Base-by-base conservation (phyloP, 1,284 basidiomycete genomes). In the Leccinum fallax region DNA sequence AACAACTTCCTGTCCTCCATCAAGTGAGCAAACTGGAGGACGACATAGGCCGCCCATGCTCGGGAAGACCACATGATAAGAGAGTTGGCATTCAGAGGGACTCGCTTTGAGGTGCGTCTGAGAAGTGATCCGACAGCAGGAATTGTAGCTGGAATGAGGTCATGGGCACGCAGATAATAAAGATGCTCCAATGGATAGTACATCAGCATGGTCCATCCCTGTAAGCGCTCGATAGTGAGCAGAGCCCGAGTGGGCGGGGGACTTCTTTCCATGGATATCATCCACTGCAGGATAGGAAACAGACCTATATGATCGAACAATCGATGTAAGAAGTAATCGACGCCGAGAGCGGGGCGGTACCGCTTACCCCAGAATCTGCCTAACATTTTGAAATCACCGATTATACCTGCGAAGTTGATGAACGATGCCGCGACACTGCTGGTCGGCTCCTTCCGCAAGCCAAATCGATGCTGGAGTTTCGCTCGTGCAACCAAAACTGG, bases 111-210 rank as follows among this genome's bases (percentile, higher is more conserved):
- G 46, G 76, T 74, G 21, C 74, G 75, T 15, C 79, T 77, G 60
- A 83, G 71, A 6, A 82, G 65, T 16, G 82, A 76, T 7, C 76
- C 63, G 10, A 83, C 70, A 19, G 81, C 76, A 15, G 80, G 73
- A 48, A 88, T 68, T 26, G 80, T 77, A 3, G 82, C 66, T 5
- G 88, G 86, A 57, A 93, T 82, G 57, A 94, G 77, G 19, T 81
- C 80, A 68, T 91, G 85, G 2, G 83, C 79, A 30, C 82, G 76
- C 60, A 94, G 80, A 71, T 91, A 94, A 69, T 83, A 89, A 34
- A 90, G 74, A 68, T 94, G 90, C 69, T 94, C 92, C 57, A 94
- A 80, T 2, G 91, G 92, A 70, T 90, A 94, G 78, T 90, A 94
- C 1, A 80, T 82, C 19, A 94, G 78, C 92, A 94, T 93, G 1